phyloP scores from a whole-genome alignment of 176 grass and related monocot species.

The Bonia amplexicaulis region DNA sequence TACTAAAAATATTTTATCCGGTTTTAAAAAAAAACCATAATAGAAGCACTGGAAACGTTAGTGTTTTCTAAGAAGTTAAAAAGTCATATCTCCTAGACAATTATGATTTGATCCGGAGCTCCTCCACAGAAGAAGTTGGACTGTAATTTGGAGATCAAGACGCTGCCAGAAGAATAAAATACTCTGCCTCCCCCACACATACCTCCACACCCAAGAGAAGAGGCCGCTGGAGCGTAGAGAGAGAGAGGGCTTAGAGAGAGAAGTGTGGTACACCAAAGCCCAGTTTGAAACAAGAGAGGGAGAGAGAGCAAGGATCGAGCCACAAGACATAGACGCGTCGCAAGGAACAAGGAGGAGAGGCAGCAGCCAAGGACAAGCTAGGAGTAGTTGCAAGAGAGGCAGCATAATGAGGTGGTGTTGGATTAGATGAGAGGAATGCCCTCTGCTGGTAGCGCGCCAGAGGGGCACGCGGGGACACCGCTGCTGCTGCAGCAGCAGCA shows the following conservation, averaged over 20 bases:
- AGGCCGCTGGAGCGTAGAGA: not conserved
- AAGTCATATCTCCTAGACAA: too few relatives aligned
- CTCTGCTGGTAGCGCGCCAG: constrained; percentile 47
- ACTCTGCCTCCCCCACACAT: constrained; percentile 19
- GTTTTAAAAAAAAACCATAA: too few relatives aligned
- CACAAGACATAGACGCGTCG: not conserved
- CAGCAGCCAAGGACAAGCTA: not conserved
- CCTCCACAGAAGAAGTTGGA: too few relatives aligned
- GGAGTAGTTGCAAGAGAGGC: not conserved
- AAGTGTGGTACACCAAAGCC: not conserved
- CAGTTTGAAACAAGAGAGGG: constrained; percentile 12
- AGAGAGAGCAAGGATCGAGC: not conserved
- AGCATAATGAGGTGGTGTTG: constrained; percentile 44
- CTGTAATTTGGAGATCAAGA: constrained; percentile 48
- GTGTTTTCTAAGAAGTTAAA: too few relatives aligned
- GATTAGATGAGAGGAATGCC: constrained; percentile 95
- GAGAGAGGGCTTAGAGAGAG: not conserved
- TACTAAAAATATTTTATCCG: too few relatives aligned
- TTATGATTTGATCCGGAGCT: too few relatives aligned
- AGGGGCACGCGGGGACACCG: constrained; percentile 56
- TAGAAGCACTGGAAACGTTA: too few relatives aligned
- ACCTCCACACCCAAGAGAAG: not conserved
- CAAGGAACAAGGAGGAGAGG: constrained; percentile 8
- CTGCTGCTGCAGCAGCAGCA: not conserved
- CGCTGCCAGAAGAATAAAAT: constrained; percentile 58